Conservation (phyloP, 441 rosid species). For the Theobroma grandiflorum region DNA sequence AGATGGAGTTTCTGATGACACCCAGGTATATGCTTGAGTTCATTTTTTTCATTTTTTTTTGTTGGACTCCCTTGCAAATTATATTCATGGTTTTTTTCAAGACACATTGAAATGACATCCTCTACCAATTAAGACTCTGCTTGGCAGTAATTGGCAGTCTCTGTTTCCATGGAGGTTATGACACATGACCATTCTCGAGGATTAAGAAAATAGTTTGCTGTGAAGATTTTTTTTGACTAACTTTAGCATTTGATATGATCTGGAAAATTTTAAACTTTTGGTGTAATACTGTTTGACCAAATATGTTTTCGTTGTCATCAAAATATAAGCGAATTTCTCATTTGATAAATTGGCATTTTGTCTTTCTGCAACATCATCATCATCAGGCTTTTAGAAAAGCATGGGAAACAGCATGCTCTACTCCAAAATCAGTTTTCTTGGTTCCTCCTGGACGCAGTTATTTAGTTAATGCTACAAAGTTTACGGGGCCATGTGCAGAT, state of each 20-base stretch:
- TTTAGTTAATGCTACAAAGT: conserved; percentile 82
- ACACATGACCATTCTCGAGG: neutral
- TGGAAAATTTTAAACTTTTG: neutral
- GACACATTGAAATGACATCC: neutral
- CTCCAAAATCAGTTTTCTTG: conserved; percentile 70
- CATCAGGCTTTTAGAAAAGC: conserved; percentile 76
- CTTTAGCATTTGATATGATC: neutral
- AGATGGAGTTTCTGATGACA: conserved; percentile 92
- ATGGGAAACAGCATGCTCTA: conserved; percentile 77
- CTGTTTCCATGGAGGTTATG: neutral
- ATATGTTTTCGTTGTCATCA: neutral
- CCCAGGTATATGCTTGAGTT: conserved; percentile 58
- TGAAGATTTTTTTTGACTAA: neutral
- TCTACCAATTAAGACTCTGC: conserved; percentile 1
- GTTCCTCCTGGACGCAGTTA: conserved; percentile 77
- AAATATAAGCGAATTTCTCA: neutral
- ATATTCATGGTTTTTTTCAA: conserved; percentile 4
- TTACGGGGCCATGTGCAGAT: conserved; percentile 87
- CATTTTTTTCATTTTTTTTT: neutral
- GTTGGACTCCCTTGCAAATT: neutral
- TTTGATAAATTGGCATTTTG: conserved; percentile 10
- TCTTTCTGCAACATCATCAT: conserved; percentile 26
- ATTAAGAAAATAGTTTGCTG: conserved; percentile 15
- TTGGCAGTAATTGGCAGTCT: neutral
- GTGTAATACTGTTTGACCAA: neutral